These are phyloP conservation scores for Yamadazyma insecticola DNA, from an alignment of 805 yeast species.

Conservation along the genomic window DNA sequence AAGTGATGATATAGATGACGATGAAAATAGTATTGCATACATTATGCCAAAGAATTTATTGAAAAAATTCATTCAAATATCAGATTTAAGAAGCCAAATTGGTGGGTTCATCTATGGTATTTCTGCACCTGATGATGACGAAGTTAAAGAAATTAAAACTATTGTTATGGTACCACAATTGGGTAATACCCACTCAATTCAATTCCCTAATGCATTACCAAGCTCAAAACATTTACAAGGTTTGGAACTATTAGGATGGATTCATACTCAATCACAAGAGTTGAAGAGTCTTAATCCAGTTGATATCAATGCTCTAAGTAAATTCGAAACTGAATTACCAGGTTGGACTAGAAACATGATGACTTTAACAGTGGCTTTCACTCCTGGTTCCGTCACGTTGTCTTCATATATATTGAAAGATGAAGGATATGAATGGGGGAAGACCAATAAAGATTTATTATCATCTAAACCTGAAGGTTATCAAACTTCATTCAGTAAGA, in stretches of 20 bases:
- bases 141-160: slow-evolving; percentile 71
- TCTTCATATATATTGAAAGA: slow-evolving; percentile 57
- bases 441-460: slow-evolving; percentile 49
- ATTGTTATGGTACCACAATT: slow-evolving; percentile 85
- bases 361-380: slow-evolving; percentile 63
- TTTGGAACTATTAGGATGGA: slow-evolving; percentile 84
- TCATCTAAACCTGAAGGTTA: slow-evolving; percentile 65
- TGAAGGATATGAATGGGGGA: slow-evolving; percentile 80
- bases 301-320: slow-evolving; percentile 63
- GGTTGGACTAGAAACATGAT: slow-evolving; percentile 44
- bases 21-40: slow-evolving; percentile 56
- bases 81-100: slow-evolving; percentile 78
- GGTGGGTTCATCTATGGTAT: slow-evolving; percentile 78
- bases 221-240: slow-evolving; percentile 33
- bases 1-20: slow-evolving; percentile 53
- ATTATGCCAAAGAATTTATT: slow-evolving; percentile 80
- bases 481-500: slow-evolving; percentile 51
- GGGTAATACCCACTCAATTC: slow-evolving; percentile 64
- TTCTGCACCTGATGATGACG: slow-evolving; percentile 67
- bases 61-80: slow-evolving; percentile 68
- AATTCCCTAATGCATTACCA: slow-evolving; percentile 50
- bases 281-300: slow-evolving; percentile 56
- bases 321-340: slow-evolving; percentile 27
- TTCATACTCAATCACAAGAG: slow-evolving; percentile 82
- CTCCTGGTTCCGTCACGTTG: slow-evolving; percentile 81